These are phyloP conservation scores for Themeda triandra DNA, from an alignment of 176 grass and related monocot species.

Conservation along the genomic window DNA sequence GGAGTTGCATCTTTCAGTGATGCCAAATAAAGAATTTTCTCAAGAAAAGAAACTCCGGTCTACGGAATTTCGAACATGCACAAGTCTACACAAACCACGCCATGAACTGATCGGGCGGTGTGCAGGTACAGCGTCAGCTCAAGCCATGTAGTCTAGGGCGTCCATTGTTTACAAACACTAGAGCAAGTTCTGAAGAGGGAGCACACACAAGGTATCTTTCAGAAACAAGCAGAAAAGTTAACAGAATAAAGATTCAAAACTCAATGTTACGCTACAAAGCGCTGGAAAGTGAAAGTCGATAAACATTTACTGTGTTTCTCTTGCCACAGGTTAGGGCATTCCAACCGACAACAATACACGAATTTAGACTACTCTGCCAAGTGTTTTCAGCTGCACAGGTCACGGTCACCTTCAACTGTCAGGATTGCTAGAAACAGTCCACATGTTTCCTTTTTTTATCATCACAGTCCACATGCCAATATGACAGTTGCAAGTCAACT, in stretches of 20 bases:
- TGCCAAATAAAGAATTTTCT: no score
- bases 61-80: no score
- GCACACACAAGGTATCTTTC: not conserved
- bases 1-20: no score
- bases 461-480: not conserved
- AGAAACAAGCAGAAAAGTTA: not conserved
- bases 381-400: not conserved
- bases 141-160: no score
- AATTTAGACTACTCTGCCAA: not conserved
- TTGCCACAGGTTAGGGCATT: not conserved
- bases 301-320: not conserved
- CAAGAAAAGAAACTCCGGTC: no score
- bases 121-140: no score
- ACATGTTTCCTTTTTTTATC: no score
- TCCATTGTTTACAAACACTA: not conserved
- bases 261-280: not conserved
- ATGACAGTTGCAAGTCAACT: not conserved
- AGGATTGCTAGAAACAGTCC: not conserved
- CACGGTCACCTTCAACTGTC: not conserved
- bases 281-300: conserved; percentile 11
- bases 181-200: not conserved
- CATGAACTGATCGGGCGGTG: no score
- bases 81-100: no score
- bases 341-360: not conserved
- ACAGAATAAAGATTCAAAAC: not conserved